Percentiles rank a stretch among this genome's conserved stretches.
These are phyloP conservation scores for Cryptococcus amylolentus DNA, from an alignment of 1,284 basidiomycete species.

Conservation along the genomic window DNA sequence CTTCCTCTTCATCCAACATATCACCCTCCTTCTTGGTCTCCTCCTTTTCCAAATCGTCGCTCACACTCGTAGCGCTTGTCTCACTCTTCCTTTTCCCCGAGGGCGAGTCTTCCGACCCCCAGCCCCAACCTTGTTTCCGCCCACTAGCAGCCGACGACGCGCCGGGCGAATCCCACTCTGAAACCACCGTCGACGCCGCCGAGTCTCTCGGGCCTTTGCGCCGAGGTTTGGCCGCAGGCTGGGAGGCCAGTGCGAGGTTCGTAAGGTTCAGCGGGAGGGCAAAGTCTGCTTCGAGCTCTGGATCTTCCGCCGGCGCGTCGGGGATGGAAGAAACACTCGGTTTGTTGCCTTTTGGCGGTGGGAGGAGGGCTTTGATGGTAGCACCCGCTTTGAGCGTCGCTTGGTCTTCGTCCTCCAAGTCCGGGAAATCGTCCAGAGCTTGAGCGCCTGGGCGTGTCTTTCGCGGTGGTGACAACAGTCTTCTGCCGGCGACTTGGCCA, in stretches of 20 bases:
- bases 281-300: constrained; percentile 40
- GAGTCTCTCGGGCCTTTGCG: constrained; percentile 27
- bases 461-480: constrained; percentile 16
- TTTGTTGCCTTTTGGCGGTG: constrained; percentile 22
- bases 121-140: constrained; percentile 21
- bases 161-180: constrained; percentile 34
- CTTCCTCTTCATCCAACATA: constrained; percentile 29
- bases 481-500: background rate
- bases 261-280: constrained; percentile 42
- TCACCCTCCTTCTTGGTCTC: background rate
- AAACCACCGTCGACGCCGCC: constrained; percentile 26
- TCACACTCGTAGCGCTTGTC: constrained; percentile 39
- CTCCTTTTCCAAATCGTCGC: constrained; percentile 20
- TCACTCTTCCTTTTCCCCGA: constrained; percentile 26
- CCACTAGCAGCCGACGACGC: constrained; percentile 20
- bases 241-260: constrained; percentile 39
- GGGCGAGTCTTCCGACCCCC: constrained; percentile 27
- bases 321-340: background rate
- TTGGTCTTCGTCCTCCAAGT: constrained; percentile 40
- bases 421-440: constrained; percentile 39
- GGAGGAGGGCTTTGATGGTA: constrained; percentile 42
- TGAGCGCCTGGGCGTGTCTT: constrained; percentile 26
- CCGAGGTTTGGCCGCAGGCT: constrained; percentile 13
- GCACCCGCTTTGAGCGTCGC: constrained; percentile 44
- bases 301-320: background rate